Conservation (phyloP, 495 filamentous ascomycete species). For the Penicillium robsamsonii region DNA sequence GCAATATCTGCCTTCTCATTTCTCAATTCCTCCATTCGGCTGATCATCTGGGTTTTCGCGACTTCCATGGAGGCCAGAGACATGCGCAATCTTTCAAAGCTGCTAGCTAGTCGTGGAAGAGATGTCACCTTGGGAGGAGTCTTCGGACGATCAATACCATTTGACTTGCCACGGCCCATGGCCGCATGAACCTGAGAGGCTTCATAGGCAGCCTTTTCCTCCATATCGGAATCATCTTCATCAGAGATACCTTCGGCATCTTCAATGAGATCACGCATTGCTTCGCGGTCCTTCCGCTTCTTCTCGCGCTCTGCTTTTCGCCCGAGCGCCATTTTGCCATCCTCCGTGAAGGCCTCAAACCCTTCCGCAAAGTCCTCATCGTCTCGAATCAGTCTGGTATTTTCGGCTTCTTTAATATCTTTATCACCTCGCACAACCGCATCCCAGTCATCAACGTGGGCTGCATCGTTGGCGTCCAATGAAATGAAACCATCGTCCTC, state of each 20-base stretch:
- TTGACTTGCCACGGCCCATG: slow-evolving; percentile 61
- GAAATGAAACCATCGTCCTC: slow-evolving; percentile 78
- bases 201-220: slow-evolving; percentile 82
- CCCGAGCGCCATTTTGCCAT: slow-evolving; percentile 76
- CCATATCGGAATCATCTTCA: slow-evolving; percentile 75
- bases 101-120: slow-evolving; percentile 51
- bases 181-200: slow-evolving; percentile 80
- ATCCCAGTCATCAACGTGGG: slow-evolving; percentile 48
- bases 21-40: slow-evolving; percentile 59
- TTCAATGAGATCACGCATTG: slow-evolving; percentile 82
- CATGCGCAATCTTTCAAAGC: slow-evolving; percentile 49
- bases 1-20: slow-evolving; percentile 68
- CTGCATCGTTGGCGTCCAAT: slow-evolving; percentile 54
- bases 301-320: slow-evolving; percentile 78
- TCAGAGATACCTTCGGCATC: slow-evolving; percentile 67
- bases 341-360: slow-evolving; percentile 87
- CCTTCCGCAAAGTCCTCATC: slow-evolving; percentile 96
- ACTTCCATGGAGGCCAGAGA: slow-evolving; percentile 57
- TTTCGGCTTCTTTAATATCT: slow-evolving; percentile 29
- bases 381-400: slow-evolving; percentile 76
- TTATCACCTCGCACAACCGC: slow-evolving; percentile 42
- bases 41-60: slow-evolving; percentile 50
- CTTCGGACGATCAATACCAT: slow-evolving; percentile 41
- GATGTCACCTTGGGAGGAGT: slow-evolving; percentile 60
- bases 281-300: slow-evolving; percentile 59